These are phyloP conservation scores for Trametes coccinea DNA, from an alignment of 768 basidiomycete genomes.

Conservation along the genomic window DNA sequence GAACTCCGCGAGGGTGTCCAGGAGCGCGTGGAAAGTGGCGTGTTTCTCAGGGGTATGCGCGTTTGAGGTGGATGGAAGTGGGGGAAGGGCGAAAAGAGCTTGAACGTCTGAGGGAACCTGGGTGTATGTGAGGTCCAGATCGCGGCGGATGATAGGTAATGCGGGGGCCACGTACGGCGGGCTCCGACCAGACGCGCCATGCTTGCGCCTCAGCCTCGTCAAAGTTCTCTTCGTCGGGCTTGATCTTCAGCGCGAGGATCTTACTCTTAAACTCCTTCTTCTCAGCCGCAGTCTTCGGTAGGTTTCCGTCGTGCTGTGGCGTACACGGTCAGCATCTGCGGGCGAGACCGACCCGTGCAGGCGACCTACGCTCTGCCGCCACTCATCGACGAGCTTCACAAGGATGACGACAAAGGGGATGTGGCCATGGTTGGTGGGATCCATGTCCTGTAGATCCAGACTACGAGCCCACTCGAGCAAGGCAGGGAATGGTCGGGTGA, in stretches of 20 bases:
- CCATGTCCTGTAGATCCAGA: constrained; percentile 76
- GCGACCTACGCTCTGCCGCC: constrained; percentile 64
- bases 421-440: constrained; percentile 87
- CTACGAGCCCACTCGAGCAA: constrained; percentile 71
- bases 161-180: constrained; percentile 37
- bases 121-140: too few species aligned
- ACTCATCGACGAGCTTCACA: constrained; percentile 77
- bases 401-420: constrained; percentile 90
- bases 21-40: constrained; percentile 72
- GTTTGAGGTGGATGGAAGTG: constrained; percentile 33
- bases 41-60: constrained; percentile 40
- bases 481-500: constrained; percentile 86
- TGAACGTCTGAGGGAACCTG: constrained; percentile 70
- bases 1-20: constrained; percentile 72
- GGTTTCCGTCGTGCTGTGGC: constrained; percentile 62
- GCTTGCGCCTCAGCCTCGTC: constrained; percentile 92
- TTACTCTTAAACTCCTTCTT: constrained; percentile 74
- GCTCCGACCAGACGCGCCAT: constrained; percentile 73
- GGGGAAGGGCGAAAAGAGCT: constrained; percentile 62
- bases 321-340: background rate
- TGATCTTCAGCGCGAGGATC: constrained; percentile 64
- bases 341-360: background rate
- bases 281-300: constrained; percentile 58
- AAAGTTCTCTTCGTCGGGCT: constrained; percentile 94
- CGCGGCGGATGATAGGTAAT: background rate